Conservation (phyloP, 2,329 filamentous ascomycete species). For the Trichoderma cornu-damae region DNA sequence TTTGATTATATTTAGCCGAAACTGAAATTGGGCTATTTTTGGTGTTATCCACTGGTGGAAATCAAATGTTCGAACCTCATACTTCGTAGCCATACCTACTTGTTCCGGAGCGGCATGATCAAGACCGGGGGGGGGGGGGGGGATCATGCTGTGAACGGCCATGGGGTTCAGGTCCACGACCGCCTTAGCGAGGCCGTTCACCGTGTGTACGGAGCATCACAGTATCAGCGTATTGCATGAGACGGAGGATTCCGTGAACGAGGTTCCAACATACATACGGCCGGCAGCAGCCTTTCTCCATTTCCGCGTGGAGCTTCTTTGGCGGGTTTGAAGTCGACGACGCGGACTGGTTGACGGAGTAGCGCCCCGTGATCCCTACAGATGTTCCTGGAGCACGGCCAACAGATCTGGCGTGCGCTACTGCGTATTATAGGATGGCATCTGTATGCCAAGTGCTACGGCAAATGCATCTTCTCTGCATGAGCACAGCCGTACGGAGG, state of each 20-base stretch:
- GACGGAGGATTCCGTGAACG: not conserved
- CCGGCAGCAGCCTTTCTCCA: not conserved
- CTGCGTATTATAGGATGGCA: not conserved
- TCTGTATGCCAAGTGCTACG: not conserved
- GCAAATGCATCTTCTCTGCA: no score
- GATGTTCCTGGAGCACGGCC: not conserved
- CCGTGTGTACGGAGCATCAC: not conserved
- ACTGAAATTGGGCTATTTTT: conserved; percentile 2
- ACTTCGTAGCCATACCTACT: not conserved
- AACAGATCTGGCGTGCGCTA: conserved; percentile 1
- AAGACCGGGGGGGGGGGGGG: not conserved
- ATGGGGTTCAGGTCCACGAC: not conserved
- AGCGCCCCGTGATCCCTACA: not conserved
- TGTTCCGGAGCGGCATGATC: conserved; percentile 6
- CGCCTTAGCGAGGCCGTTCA: not conserved
- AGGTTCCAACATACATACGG: no score
- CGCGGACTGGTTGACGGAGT: not conserved
- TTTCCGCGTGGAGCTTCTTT: not conserved
- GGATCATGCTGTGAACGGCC: not conserved
- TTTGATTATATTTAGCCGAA: conserved; percentile 11
- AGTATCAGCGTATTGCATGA: not conserved
- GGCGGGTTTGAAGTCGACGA: not conserved
- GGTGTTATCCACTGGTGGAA: not conserved
- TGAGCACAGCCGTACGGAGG: no score
- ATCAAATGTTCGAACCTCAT: not conserved